Conservation (phyloP, 2,329 filamentous ascomycete genomes). For the Chaetomiaceae sp. region DNA sequence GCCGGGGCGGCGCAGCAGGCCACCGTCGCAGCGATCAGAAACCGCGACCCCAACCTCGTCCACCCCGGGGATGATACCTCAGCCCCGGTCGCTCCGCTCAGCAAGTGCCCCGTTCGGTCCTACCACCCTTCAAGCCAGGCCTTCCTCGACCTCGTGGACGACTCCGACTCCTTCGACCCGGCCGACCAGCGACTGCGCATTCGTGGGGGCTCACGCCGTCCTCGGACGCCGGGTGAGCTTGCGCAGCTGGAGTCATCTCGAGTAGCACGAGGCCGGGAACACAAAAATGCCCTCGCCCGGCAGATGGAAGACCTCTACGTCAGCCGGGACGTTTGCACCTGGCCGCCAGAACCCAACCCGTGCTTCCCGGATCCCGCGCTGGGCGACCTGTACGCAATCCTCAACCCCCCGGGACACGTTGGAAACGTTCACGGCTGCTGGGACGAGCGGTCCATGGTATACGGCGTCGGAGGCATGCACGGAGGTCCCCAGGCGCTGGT, state of each 20-base stretch:
- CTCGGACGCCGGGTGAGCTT: conserved; percentile 13
- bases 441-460: conserved; percentile 45
- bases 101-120: conserved; percentile 47
- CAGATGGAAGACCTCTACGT: conserved; percentile 24
- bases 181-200: conserved; percentile 44
- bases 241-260: conserved; percentile 11
- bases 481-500: conserved; percentile 32
- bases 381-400: conserved; percentile 30
- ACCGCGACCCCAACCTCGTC: conserved; percentile 37
- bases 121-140: conserved; percentile 49
- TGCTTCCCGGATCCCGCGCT: conserved; percentile 25
- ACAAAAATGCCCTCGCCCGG: conserved; percentile 14
- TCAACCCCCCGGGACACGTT: conserved; percentile 34
- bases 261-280: not conserved
- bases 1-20: no score
- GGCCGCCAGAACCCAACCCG: conserved; percentile 29
- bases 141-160: conserved; percentile 55
- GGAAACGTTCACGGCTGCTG: conserved; percentile 37
- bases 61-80: conserved; percentile 44
- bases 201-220: conserved; percentile 37
- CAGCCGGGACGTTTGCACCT: conserved; percentile 25
- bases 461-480: conserved; percentile 30
- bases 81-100: conserved; percentile 41
- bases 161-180: conserved; percentile 31
- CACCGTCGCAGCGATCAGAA: conserved; percentile 6